Evolutionary conservation across 257 asterid species (phyloP).

Genomic region (Salvia hispanica): DNA sequence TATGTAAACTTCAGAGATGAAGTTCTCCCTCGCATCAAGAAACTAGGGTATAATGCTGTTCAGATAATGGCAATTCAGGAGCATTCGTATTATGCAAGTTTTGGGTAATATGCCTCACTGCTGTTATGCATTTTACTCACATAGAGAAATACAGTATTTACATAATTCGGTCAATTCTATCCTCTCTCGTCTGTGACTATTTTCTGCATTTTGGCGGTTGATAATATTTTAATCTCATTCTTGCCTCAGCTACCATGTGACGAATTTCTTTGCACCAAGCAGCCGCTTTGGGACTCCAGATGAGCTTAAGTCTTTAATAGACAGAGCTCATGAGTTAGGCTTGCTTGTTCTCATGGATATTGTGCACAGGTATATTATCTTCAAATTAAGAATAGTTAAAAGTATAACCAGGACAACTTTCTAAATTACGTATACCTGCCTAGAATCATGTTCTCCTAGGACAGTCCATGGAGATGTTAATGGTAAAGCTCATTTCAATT

Average conservation of each 20-base stretch:
- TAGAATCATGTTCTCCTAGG: conserved; percentile 21
- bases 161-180: conserved; percentile 19
- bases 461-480: neutral
- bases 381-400: conserved; percentile 9
- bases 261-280: conserved; percentile 99
- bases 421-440: conserved; percentile 13
- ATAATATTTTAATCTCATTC: conserved; percentile 24
- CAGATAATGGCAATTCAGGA: conserved; percentile 99
- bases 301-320: conserved; percentile 92
- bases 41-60: conserved; percentile 96
- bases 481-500: conserved; percentile 9
- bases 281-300: conserved; percentile 98
- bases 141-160: neutral
- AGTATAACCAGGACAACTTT: neutral
- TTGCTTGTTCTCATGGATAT: conserved; percentile 96
- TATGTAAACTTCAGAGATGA: conserved; percentile 92
- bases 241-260: conserved; percentile 85
- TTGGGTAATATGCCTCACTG: conserved; percentile 69
- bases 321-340: conserved; percentile 96
- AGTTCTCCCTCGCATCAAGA: conserved; percentile 96
- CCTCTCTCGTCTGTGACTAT: neutral
- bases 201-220: conserved; percentile 25
- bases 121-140: conserved; percentile 20
- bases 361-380: conserved; percentile 84
- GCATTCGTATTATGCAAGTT: conserved; percentile 99